Percentiles rank a stretch among this genome's conserved stretches.
These are phyloP conservation scores for Vanilla planifolia DNA, from an alignment of 106 monocot species.

Conservation along the genomic window DNA sequence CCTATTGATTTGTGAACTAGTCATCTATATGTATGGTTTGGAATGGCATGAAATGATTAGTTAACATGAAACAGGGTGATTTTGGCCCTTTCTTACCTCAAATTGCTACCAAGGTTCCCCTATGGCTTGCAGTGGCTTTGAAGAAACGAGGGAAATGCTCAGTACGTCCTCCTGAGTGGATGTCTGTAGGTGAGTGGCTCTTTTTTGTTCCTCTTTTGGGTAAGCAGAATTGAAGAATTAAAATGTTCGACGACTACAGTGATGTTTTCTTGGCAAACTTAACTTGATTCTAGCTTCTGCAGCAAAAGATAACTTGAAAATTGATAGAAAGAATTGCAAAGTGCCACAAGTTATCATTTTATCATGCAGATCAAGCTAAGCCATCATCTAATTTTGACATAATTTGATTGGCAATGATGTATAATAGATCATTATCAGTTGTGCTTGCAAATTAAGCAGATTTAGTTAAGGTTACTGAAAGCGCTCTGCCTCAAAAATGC, in stretches of 20 bases:
- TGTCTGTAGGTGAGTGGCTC: constrained; percentile 48
- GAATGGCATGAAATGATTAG: background rate
- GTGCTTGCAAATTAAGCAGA: background rate
- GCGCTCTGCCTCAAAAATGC: no score
- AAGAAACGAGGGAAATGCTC: constrained; percentile 66
- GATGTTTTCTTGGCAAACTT: background rate
- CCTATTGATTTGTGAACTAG: background rate
- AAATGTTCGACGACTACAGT: background rate
- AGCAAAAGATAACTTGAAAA: background rate
- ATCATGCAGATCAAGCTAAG: no score
- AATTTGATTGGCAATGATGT: background rate
- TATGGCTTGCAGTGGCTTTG: constrained; percentile 76
- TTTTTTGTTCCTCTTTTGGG: background rate
- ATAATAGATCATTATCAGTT: background rate
- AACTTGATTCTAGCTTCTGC: background rate
- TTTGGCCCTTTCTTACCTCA: constrained; percentile 64
- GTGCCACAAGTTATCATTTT: no score
- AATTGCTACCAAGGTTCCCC: constrained; percentile 56
- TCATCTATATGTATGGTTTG: background rate
- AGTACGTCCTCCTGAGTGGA: constrained; percentile 54
- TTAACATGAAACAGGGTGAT: constrained; percentile 36
- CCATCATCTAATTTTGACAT: no score
- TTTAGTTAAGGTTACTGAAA: no score
- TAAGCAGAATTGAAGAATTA: background rate
- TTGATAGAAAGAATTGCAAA: no score